These are phyloP conservation scores for Candida sp. DNA, from an alignment of 1,139 yeast genomes.

Conservation along the genomic window DNA sequence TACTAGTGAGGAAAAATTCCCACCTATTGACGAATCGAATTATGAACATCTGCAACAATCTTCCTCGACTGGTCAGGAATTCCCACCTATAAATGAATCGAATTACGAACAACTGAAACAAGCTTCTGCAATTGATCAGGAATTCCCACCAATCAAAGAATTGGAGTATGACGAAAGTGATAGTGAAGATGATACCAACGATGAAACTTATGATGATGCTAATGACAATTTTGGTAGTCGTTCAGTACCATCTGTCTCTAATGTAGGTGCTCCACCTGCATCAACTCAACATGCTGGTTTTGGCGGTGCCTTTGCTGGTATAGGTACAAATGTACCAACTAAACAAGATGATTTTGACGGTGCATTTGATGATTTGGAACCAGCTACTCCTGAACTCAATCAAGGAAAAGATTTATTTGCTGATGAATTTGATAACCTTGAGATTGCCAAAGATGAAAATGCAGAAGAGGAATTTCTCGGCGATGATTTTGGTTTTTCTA, in stretches of 20 bases:
- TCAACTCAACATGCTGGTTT: no score
- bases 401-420: slow-evolving; percentile 29
- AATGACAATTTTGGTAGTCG: slow-evolving; percentile 29
- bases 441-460: slow-evolving; percentile 42
- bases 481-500: slow-evolving; percentile 25
- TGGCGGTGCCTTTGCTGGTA: slow-evolving; percentile 5
- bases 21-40: no score
- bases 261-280: slow-evolving; percentile 5
- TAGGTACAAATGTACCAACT: slow-evolving; percentile 1
- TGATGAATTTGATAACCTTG: slow-evolving; percentile 36
- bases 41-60: no score
- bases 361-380: slow-evolving; percentile 38
- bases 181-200: slow-evolving; percentile 30
- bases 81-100: background rate
- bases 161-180: slow-evolving; percentile 60
- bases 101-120: background rate
- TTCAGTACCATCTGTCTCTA: slow-evolving; percentile 9
- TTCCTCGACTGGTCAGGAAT: no score
- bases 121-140: slow-evolving; percentile 27
- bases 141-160: slow-evolving; percentile 73
- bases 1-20: no score
- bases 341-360: slow-evolving; percentile 28
- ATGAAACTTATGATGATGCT: slow-evolving; percentile 37
- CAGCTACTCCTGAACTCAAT: slow-evolving; percentile 29
- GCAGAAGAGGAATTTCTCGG: slow-evolving; percentile 20